Conservation (phyloP, 108 stramenopile species). For the Phaeodactylum tricornutum region DNA sequence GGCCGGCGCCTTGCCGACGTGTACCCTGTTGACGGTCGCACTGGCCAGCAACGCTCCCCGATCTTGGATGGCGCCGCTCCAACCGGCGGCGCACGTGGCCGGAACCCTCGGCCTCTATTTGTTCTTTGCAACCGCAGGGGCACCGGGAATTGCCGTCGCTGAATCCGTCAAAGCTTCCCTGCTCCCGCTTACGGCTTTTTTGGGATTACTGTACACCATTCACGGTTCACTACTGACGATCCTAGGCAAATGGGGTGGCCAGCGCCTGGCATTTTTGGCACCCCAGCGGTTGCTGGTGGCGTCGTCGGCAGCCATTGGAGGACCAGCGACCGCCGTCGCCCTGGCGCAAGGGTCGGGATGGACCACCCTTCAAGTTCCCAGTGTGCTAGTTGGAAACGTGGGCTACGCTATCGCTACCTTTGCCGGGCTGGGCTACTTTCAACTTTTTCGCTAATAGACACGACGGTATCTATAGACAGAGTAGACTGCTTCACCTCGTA, state of each 20-base stretch:
- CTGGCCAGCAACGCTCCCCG: constrained; percentile 38
- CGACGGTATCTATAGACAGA: too few species aligned
- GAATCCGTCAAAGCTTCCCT: constrained; percentile 51
- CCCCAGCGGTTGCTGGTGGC: constrained; percentile 64
- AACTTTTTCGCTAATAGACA: too few species aligned
- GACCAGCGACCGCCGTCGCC: constrained; percentile 74
- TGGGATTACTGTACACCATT: constrained; percentile 45
- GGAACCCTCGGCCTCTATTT: constrained; percentile 60
- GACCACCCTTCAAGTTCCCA: constrained; percentile 52
- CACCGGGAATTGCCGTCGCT: constrained; percentile 59
- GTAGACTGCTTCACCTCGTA: too few species aligned
- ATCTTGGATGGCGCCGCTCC: constrained; percentile 8
- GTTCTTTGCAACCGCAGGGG: constrained; percentile 80
- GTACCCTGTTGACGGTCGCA: constrained; percentile 50
- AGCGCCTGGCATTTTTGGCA: constrained; percentile 6
- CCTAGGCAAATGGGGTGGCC: constrained; percentile 16
- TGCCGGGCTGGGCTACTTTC: constrained; percentile 17
- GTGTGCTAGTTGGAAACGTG: constrained; percentile 66
- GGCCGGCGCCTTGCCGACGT: constrained; percentile 38
- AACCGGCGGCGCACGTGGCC: constrained; percentile 24
- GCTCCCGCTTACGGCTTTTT: constrained; percentile 43
- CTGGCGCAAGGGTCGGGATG: constrained; percentile 57
- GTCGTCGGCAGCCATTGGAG: constrained; percentile 76
- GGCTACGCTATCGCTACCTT: constrained; percentile 73
- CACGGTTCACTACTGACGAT: constrained; percentile 42